phyloP scores from a whole-genome alignment of 805 yeast species.

The Scheffersomyces lignosus region DNA sequence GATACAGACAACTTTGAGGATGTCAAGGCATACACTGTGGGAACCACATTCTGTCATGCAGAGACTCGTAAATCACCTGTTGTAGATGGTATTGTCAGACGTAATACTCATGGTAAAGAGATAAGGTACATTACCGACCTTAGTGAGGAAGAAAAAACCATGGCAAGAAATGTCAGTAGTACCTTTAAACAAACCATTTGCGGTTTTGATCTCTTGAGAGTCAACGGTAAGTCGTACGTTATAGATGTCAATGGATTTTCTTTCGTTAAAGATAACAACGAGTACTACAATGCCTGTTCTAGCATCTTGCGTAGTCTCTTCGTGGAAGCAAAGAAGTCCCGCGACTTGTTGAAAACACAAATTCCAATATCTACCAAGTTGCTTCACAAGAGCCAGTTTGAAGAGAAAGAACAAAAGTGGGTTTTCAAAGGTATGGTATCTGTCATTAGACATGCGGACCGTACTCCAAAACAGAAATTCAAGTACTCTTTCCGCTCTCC shows the following conservation, averaged over 20 bases:
- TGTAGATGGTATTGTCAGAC: constrained; percentile 96
- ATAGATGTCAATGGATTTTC: constrained; percentile 98
- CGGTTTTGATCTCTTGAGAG: constrained; percentile 93
- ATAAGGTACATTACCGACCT: constrained; percentile 85
- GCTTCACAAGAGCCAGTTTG: constrained; percentile 40
- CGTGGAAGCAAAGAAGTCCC: constrained; percentile 47
- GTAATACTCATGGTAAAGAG: constrained; percentile 97
- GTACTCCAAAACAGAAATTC: constrained; percentile 98
- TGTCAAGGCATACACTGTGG: constrained; percentile 97
- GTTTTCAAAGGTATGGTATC: constrained; percentile 89
- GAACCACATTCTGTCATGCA: constrained; percentile 89
- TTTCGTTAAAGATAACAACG: constrained; percentile 88
- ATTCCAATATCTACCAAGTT: constrained; percentile 35
- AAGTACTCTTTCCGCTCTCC: constrained; percentile 92
- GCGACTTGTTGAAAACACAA: constrained; percentile 39
- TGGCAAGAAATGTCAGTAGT: constrained; percentile 75
- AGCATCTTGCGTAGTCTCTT: constrained; percentile 75
- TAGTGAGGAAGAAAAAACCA: constrained; percentile 67
- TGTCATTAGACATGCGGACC: constrained; percentile 94
- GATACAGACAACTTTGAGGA: constrained; percentile 98
- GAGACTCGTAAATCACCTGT: constrained; percentile 98
- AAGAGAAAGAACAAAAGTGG: constrained; percentile 87
- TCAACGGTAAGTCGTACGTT: constrained; percentile 83
- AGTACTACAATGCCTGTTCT: constrained; percentile 83
- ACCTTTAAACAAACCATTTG: constrained; percentile 92